Percentiles rank a stretch among this genome's conserved stretches.
Evolutionary conservation across 495 filamentous ascomycete genomes (phyloP).

Genomic region (Aspergillus cavernicola): DNA sequence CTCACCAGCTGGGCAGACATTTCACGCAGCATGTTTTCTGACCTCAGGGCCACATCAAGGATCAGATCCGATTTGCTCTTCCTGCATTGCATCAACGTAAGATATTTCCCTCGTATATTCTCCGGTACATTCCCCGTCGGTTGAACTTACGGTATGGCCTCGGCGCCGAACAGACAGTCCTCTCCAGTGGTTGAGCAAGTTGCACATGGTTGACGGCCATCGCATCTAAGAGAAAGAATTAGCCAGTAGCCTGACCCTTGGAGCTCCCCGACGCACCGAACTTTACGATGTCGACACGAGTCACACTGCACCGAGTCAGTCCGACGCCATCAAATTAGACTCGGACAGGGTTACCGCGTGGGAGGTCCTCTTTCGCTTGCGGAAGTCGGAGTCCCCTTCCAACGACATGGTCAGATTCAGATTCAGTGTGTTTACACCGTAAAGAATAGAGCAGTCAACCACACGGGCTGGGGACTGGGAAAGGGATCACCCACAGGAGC

Average conservation of each 20-base stretch:
- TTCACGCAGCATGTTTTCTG: conserved; percentile 11
- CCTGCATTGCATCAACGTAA: neutral
- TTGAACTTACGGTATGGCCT: conserved; percentile 7
- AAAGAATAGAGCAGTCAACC: no score
- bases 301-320: conserved; percentile 5
- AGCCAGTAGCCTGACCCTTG: no score
- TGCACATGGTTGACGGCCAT: conserved; percentile 11
- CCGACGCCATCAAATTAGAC: neutral
- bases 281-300: conserved; percentile 11
- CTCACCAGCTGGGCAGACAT: conserved; percentile 11
- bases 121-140: neutral
- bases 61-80: conserved; percentile 13
- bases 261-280: neutral
- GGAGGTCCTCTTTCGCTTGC: conserved; percentile 11
- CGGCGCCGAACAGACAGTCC: conserved; percentile 6
- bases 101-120: neutral
- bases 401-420: neutral
- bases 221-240: neutral
- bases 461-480: neutral
- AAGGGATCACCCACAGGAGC: neutral
- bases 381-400: conserved; percentile 1
- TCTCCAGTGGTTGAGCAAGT: conserved; percentile 5
- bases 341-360: conserved; percentile 1
- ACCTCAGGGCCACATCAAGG: conserved; percentile 7
- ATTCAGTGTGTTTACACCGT: no score